Evolutionary conservation across 2,329 filamentous ascomycete species (phyloP).

Genomic region (Monilinia fructigena): DNA sequence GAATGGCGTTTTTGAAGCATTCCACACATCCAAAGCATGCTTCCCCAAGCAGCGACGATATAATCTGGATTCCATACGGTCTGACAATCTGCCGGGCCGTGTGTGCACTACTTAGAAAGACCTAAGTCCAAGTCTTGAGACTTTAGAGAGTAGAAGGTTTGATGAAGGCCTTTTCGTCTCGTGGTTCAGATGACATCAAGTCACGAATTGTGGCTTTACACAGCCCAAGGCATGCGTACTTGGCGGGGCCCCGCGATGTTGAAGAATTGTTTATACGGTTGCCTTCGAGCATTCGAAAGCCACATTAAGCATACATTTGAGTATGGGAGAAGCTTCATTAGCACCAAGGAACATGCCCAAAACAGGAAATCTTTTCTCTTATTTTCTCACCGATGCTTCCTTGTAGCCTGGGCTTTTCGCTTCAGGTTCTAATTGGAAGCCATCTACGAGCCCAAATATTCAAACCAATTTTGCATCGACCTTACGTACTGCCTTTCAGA

Average conservation of each 20-base stretch:
- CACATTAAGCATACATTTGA: neutral
- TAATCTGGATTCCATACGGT: neutral
- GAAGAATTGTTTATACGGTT: neutral
- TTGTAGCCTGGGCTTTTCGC: constrained; percentile 4
- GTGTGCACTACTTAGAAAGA: neutral
- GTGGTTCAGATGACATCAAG: neutral
- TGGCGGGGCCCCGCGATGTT: constrained; percentile 4
- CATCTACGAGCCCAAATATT: neutral
- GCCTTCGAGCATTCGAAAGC: neutral
- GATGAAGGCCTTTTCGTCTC: no score
- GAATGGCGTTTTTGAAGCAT: neutral
- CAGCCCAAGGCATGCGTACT: neutral
- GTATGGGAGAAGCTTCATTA: neutral
- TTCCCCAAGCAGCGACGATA: neutral
- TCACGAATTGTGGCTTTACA: neutral
- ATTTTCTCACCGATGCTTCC: neutral
- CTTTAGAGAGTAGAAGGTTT: neutral
- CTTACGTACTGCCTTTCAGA: neutral
- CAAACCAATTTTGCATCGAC: neutral
- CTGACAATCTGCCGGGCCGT: neutral
- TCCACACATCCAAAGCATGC: neutral
- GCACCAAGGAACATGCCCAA: neutral
- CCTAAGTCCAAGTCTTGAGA: neutral
- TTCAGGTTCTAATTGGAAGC: neutral
- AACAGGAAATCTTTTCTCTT: neutral